These are phyloP conservation scores for Parastagonospora avenae DNA, from an alignment of 2,329 filamentous ascomycete species.

Conservation along the genomic window DNA sequence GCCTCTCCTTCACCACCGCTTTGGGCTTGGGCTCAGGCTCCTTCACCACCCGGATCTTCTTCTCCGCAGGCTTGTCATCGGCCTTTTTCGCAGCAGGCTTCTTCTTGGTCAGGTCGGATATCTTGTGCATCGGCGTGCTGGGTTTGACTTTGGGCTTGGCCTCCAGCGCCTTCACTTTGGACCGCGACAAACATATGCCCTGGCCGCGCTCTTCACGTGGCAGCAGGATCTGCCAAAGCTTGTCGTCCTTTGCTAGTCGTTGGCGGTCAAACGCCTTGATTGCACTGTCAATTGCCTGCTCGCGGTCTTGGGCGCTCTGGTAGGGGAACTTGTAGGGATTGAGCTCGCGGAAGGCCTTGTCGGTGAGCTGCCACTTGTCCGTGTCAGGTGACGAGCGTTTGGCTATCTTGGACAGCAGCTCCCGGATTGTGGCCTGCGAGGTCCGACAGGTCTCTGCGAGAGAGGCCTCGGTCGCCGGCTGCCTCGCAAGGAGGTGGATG, in stretches of 20 bases:
- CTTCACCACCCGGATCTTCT: constrained; percentile 17
- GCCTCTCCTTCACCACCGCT: constrained; percentile 34
- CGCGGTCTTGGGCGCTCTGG: constrained; percentile 59
- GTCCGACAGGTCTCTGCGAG: constrained; percentile 41
- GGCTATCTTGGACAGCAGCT: constrained; percentile 56
- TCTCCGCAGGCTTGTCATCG: constrained; percentile 50
- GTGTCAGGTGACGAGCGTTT: constrained; percentile 55
- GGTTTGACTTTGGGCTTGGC: constrained; percentile 43
- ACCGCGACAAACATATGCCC: constrained; percentile 64
- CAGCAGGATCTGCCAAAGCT: constrained; percentile 66
- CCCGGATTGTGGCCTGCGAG: constrained; percentile 33
- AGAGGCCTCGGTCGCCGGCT: constrained; percentile 35
- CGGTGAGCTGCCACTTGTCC: constrained; percentile 54
- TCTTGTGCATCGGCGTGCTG: constrained; percentile 43
- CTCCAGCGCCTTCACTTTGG: constrained; percentile 57
- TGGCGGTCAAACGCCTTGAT: constrained; percentile 67
- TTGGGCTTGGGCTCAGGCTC: constrained; percentile 23
- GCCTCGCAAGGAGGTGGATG: constrained; percentile 59
- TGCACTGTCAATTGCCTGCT: constrained; percentile 65
- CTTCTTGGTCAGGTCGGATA: constrained; percentile 48
- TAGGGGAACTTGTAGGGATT: constrained; percentile 68
- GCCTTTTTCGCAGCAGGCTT: constrained; percentile 52
- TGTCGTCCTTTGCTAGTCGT: constrained; percentile 63
- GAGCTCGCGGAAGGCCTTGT: constrained; percentile 65
- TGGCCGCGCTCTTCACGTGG: constrained; percentile 66